These are phyloP conservation scores for Truncatella angustata DNA, from an alignment of 2,329 filamentous ascomycete genomes.

Conservation along the genomic window DNA sequence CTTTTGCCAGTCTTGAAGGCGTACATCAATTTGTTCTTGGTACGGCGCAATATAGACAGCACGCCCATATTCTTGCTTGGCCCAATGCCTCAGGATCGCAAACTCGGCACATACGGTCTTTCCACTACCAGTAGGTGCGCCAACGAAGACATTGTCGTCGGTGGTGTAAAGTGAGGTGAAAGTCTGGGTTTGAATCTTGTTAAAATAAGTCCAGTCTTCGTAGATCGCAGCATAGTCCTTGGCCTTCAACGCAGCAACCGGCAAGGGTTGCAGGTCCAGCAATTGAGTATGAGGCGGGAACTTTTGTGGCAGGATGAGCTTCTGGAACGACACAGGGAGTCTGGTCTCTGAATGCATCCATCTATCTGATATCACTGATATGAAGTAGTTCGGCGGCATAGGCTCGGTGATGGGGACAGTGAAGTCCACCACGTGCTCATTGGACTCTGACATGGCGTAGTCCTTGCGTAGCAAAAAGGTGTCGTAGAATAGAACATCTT, in stretches of 20 bases:
- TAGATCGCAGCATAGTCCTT: slow-evolving; percentile 82
- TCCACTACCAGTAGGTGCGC: slow-evolving; percentile 88
- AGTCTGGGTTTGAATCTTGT: slow-evolving; percentile 95
- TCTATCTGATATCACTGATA: slow-evolving; percentile 88
- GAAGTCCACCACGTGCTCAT: slow-evolving; percentile 93
- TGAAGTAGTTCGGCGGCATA: slow-evolving; percentile 98
- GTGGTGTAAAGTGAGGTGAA: slow-evolving; percentile 92
- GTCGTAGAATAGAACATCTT: slow-evolving; percentile 93
- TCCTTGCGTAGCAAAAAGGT: slow-evolving; percentile 89
- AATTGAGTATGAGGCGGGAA: slow-evolving; percentile 93
- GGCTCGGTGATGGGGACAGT: slow-evolving; percentile 96
- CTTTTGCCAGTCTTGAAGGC: slow-evolving; percentile 81
- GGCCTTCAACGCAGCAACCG: slow-evolving; percentile 82
- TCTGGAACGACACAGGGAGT: slow-evolving; percentile 90
- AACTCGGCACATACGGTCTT: slow-evolving; percentile 98
- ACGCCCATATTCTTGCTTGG: slow-evolving; percentile 66
- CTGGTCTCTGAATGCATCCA: slow-evolving; percentile 99
- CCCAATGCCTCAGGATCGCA: slow-evolving; percentile 85
- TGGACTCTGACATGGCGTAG: slow-evolving; percentile 80
- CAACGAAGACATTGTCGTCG: slow-evolving; percentile 91
- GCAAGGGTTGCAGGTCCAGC: slow-evolving; percentile 86
- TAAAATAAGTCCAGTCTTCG: slow-evolving; percentile 82
- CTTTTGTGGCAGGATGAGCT: slow-evolving; percentile 89
- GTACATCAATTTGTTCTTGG: slow-evolving; percentile 85
- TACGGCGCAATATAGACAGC: slow-evolving; percentile 94